A percentile compares a stretch with the other conserved stretches of the same genome.
Evolutionary conservation across 2,329 filamentous ascomycete genomes (phyloP).

Genomic region (Fusarium papillatum): DNA sequence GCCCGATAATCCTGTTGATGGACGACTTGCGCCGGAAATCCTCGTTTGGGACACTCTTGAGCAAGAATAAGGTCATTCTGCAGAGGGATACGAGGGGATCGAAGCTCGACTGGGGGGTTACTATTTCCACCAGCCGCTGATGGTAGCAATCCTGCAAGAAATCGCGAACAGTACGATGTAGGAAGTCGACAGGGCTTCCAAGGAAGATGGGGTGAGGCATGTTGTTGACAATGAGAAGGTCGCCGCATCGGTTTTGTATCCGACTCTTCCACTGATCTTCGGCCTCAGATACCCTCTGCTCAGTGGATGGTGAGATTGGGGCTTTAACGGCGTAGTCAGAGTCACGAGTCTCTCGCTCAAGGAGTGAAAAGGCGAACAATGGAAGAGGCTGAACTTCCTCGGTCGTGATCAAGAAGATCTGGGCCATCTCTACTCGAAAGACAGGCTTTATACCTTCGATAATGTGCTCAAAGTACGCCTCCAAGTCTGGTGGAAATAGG

Average conservation of each 20-base stretch:
- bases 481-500: background rate
- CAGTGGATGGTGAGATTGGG: background rate
- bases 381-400: constrained; percentile 12
- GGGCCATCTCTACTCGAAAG: background rate
- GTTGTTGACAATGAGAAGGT: constrained; percentile 12
- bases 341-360: background rate
- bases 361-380: constrained; percentile 2
- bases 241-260: constrained; percentile 9
- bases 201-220: constrained; percentile 5
- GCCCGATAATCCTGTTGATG: constrained; percentile 8
- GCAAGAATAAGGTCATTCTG: background rate
- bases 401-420: constrained; percentile 7
- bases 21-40: background rate
- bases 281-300: background rate
- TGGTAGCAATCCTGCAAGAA: background rate
- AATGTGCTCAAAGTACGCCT: constrained; percentile 1
- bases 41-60: background rate
- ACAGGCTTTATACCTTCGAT: background rate
- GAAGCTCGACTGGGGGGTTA: background rate
- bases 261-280: background rate
- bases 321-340: background rate
- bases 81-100: background rate
- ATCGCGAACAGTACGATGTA: constrained; percentile 1
- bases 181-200: constrained; percentile 9
- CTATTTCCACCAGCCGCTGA: background rate